These are phyloP conservation scores for Oligophagozyma castellii DNA, from an alignment of 1,139 yeast species.

Conservation along the genomic window DNA sequence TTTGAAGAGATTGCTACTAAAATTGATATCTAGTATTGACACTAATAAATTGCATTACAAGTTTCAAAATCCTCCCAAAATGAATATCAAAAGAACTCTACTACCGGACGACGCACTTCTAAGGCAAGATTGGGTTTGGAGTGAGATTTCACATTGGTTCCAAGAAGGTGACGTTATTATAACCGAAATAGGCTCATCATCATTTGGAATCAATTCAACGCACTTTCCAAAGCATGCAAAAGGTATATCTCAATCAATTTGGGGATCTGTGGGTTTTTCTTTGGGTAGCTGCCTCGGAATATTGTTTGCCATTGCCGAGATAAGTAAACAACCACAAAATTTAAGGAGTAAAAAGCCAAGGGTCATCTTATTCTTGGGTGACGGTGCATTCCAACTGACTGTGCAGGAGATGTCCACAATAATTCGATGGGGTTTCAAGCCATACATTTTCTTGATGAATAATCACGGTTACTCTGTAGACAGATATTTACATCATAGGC, in stretches of 20 bases:
- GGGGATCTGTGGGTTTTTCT: slow-evolving; percentile 84
- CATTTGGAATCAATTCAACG: slow-evolving; percentile 71
- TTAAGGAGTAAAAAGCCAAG: slow-evolving; percentile 33
- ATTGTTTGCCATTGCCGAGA: slow-evolving; percentile 61
- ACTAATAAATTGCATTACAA: slow-evolving; percentile 26
- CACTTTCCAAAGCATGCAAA: slow-evolving; percentile 55
- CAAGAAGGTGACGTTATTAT: slow-evolving; percentile 64
- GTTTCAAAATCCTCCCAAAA: slow-evolving; percentile 10
- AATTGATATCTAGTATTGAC: slow-evolving; percentile 29
- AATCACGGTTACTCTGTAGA: slow-evolving; percentile 83
- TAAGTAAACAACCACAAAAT: slow-evolving; percentile 34
- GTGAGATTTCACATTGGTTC: slow-evolving; percentile 59
- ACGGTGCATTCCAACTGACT: slow-evolving; percentile 78
- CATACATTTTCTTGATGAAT: slow-evolving; percentile 69
- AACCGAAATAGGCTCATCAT: slow-evolving; percentile 82
- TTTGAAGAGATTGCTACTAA: slow-evolving; percentile 50
- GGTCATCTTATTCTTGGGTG: slow-evolving; percentile 74
- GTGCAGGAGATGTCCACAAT: slow-evolving; percentile 77
- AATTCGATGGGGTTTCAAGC: slow-evolving; percentile 62
- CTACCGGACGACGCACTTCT: slow-evolving; percentile 28
- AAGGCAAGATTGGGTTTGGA: slow-evolving; percentile 77
- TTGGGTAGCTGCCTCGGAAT: slow-evolving; percentile 81
- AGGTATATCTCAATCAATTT: slow-evolving; percentile 75
- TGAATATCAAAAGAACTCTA: slow-evolving; percentile 25
- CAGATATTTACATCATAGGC: slow-evolving; percentile 60